Conservation (phyloP, 2,329 filamentous ascomycete species). For the Eurotiales sp. region DNA sequence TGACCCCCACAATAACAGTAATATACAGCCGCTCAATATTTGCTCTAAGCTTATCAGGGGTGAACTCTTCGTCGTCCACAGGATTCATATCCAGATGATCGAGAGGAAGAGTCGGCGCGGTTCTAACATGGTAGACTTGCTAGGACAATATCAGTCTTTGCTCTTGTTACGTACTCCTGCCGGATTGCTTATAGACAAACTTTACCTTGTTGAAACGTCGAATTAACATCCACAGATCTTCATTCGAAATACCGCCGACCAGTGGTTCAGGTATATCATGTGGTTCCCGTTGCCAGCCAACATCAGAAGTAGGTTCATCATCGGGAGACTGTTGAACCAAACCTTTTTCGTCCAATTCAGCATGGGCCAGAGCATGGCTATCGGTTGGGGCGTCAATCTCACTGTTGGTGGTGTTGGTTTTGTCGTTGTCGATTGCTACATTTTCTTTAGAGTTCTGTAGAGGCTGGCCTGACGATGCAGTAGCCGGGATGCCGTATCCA, state of each 20-base stretch:
- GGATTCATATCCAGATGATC: constrained; percentile 75
- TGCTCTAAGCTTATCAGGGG: constrained; percentile 74
- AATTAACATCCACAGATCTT: constrained; percentile 69
- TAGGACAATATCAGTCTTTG: constrained; percentile 27
- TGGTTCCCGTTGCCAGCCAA: constrained; percentile 10
- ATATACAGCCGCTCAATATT: constrained; percentile 79
- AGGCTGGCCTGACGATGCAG: constrained; percentile 2
- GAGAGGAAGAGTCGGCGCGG: constrained; percentile 56
- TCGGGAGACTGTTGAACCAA: constrained; percentile 9
- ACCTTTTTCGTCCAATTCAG: constrained; percentile 10
- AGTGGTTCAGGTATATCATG: constrained; percentile 40
- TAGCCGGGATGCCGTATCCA: not conserved
- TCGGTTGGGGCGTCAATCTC: constrained; percentile 10
- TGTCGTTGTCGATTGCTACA: constrained; percentile 2
- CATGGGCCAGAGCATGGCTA: constrained; percentile 12
- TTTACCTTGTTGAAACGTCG: constrained; percentile 69
- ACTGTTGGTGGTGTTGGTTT: constrained; percentile 3
- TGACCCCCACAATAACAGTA: constrained; percentile 66
- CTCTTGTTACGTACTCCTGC: not conserved
- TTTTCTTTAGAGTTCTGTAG: constrained; percentile 5
- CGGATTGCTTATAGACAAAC: not conserved
- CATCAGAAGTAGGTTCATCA: constrained; percentile 3
- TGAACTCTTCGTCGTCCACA: constrained; percentile 78
- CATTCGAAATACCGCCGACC: constrained; percentile 65
- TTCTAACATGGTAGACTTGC: constrained; percentile 70